These are phyloP conservation scores for Isatis lusitanica DNA, from an alignment of 441 rosid genomes.

Conservation along the genomic window DNA sequence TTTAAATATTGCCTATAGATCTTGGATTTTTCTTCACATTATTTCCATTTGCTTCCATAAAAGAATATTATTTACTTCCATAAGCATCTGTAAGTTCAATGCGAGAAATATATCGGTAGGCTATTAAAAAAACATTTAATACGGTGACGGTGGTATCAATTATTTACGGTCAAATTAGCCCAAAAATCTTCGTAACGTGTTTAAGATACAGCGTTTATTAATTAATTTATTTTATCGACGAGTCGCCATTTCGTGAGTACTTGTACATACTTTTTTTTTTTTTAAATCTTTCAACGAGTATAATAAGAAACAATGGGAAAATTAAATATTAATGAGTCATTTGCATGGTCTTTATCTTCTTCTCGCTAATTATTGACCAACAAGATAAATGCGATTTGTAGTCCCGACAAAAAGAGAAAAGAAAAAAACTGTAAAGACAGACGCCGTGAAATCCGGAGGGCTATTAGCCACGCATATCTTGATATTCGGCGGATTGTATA, in stretches of 20 bases:
- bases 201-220: neutral
- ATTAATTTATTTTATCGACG: too few relatives aligned
- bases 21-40: constrained; percentile 37
- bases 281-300: neutral
- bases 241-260: neutral
- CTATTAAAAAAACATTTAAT: neutral
- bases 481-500: constrained; percentile 6
- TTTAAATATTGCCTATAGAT: constrained; percentile 16
- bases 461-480: constrained; percentile 17
- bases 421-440: neutral
- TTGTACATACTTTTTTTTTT: neutral
- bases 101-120: neutral
- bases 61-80: neutral
- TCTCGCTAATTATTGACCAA: constrained; percentile 12
- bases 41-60: constrained; percentile 21
- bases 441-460: constrained; percentile 36
- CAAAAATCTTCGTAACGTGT: constrained; percentile 21
- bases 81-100: neutral
- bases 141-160: constrained; percentile 20
- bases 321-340: neutral
- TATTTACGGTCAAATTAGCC: constrained; percentile 10
- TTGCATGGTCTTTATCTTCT: constrained; percentile 8
- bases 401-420: constrained; percentile 22
- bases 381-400: constrained; percentile 25
- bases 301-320: neutral